These are phyloP conservation scores for Mediolabrus comicus DNA, from an alignment of 108 stramenopile species.

Conservation along the genomic window DNA sequence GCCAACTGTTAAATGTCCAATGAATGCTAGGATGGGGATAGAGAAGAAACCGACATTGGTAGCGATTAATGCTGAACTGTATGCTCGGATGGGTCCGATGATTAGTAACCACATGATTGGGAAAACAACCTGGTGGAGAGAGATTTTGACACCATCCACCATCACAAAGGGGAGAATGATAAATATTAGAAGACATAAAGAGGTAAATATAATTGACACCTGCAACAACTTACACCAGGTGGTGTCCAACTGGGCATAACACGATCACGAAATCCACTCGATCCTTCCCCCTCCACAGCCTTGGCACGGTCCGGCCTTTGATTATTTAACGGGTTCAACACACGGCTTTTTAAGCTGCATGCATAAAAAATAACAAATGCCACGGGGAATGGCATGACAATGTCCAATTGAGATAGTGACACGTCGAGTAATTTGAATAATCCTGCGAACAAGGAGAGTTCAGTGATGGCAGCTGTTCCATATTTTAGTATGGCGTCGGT, in stretches of 20 bases:
- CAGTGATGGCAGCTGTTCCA: constrained; percentile 7
- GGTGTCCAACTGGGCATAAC: constrained; percentile 88
- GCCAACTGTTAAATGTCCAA: constrained; percentile 85
- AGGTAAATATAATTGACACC: too few relatives aligned
- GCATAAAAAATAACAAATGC: constrained; percentile 28
- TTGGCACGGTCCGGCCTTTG: constrained; percentile 53
- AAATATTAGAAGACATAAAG: too few relatives aligned
- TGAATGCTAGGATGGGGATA: constrained; percentile 62
- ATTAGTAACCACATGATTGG: constrained; percentile 92
- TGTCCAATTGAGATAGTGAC: background rate
- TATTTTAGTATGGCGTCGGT: constrained; percentile 31
- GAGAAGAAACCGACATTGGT: constrained; percentile 36
- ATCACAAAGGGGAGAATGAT: too few relatives aligned
- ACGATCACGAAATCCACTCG: constrained; percentile 56
- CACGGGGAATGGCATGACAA: constrained; percentile 15
- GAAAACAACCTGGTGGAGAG: too few relatives aligned
- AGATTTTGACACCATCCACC: too few relatives aligned
- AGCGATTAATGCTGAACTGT: constrained; percentile 65
- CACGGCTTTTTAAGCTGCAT: constrained; percentile 47
- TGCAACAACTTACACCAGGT: constrained; percentile 72
- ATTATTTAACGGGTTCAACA: constrained; percentile 61
- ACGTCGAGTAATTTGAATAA: constrained; percentile 27
- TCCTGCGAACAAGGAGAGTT: constrained; percentile 28
- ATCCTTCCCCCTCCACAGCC: constrained; percentile 33
- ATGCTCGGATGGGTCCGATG: constrained; percentile 85